A percentile compares a stretch with the other conserved stretches of the same genome.
Conservation (phyloP, 2,329 filamentous ascomycete genomes). For the Colletotrichum lentis region DNA sequence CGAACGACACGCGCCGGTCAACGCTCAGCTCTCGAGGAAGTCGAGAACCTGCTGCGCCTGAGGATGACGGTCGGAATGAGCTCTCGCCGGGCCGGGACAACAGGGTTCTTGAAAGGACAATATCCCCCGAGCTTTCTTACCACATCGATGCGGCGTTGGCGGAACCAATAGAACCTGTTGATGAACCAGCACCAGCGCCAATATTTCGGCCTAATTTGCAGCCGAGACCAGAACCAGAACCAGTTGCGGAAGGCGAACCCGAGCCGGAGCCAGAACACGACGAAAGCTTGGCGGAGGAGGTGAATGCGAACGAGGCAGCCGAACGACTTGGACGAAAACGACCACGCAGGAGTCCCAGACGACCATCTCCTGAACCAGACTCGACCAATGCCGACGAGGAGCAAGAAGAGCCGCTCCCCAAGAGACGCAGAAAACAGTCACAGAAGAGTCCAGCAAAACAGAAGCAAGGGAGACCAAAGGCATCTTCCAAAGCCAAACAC, state of each 20-base stretch:
- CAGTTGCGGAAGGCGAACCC: slow-evolving; percentile 10
- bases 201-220: background rate
- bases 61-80: slow-evolving; percentile 44
- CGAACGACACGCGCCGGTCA: slow-evolving; percentile 45
- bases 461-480: slow-evolving; percentile 46
- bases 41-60: slow-evolving; percentile 37
- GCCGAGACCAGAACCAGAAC: slow-evolving; percentile 3
- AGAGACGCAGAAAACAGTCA: slow-evolving; percentile 49
- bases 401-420: slow-evolving; percentile 45
- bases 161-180: background rate
- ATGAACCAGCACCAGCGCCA: background rate
- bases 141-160: background rate
- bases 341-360: slow-evolving; percentile 48
- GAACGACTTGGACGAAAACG: slow-evolving; percentile 54
- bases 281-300: slow-evolving; percentile 53
- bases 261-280: slow-evolving; percentile 15
- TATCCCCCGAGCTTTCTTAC: slow-evolving; percentile 37
- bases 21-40: slow-evolving; percentile 42
- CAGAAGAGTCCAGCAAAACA: slow-evolving; percentile 54
- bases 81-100: slow-evolving; percentile 45
- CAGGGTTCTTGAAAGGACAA: background rate
- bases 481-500: slow-evolving; percentile 38
- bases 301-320: slow-evolving; percentile 55
- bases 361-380: slow-evolving; percentile 54
- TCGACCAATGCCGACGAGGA: slow-evolving; percentile 47